Conservation (phyloP, 148 eudicot species). For the Vaccinium darrowii region DNA sequence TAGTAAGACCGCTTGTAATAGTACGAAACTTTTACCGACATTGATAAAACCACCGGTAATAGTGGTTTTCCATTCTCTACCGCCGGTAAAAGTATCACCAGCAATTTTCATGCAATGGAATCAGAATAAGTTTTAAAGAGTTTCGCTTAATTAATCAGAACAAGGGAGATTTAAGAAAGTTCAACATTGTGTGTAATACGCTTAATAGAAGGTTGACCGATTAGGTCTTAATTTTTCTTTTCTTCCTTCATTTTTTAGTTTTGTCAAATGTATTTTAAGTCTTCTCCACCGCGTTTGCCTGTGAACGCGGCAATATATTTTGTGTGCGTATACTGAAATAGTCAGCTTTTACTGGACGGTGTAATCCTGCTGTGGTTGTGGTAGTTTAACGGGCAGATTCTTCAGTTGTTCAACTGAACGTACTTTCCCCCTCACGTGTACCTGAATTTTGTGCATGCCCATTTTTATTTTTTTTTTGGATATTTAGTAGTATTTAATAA, state of each 20-base stretch:
- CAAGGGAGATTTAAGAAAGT: background rate
- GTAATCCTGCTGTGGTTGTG: background rate
- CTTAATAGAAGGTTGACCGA: background rate
- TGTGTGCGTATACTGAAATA: background rate
- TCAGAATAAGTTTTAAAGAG: background rate
- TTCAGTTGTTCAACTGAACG: background rate
- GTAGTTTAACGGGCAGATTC: background rate
- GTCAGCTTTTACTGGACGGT: background rate
- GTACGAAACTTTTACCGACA: too few species aligned
- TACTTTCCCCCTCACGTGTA: background rate
- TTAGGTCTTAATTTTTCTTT: background rate
- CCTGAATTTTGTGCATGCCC: background rate
- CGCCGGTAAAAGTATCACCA: too few species aligned
- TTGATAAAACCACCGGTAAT: too few species aligned
- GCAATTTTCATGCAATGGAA: too few species aligned
- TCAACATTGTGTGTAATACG: background rate
- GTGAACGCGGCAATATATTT: background rate
- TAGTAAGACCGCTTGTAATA: too few species aligned
- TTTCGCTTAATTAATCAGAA: background rate
- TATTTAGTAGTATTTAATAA: too few species aligned
- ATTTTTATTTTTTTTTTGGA: background rate
- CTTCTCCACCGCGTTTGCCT: background rate
- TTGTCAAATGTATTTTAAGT: background rate
- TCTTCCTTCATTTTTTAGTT: background rate
- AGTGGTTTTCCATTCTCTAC: too few species aligned